phyloP scores from a whole-genome alignment of 176 grass and related monocot species.

The Carex pumila region DNA sequence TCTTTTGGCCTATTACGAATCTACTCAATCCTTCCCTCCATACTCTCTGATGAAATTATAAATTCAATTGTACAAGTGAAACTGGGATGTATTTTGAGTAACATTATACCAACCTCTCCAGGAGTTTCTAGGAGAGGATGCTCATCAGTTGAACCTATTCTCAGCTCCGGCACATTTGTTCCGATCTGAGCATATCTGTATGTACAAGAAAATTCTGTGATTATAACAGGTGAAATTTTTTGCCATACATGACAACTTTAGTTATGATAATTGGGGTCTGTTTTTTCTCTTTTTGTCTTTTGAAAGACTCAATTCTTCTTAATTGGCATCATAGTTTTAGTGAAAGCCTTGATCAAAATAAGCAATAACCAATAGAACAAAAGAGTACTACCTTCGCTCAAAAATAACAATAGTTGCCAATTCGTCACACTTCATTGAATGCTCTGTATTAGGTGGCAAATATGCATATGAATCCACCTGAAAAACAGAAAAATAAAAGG shows the following conservation, averaged over 20 bases:
- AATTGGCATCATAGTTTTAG: not conserved
- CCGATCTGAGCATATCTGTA: slow-evolving; percentile 57
- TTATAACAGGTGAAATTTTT: not conserved
- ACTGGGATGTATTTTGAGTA: not conserved
- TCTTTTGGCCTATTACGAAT: not conserved
- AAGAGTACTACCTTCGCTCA: slow-evolving; percentile 46
- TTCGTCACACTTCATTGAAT: slow-evolving; percentile 49
- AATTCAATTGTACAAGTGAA: not conserved
- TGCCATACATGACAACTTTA: not conserved
- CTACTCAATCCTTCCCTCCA: not conserved
- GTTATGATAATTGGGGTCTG: not conserved
- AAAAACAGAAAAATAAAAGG: slow-evolving; percentile 9
- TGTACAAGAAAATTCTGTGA: not conserved
- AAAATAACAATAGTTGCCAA: slow-evolving; percentile 61
- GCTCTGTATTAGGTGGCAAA: slow-evolving; percentile 71
- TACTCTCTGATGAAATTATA: not conserved
- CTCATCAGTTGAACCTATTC: slow-evolving; percentile 70
- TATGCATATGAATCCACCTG: slow-evolving; percentile 96
- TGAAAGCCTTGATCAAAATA: slow-evolving; percentile 1
- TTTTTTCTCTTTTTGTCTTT: not conserved
- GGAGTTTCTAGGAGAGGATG: slow-evolving; percentile 93
- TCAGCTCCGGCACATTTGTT: slow-evolving; percentile 43
- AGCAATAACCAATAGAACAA: not conserved
- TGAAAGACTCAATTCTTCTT: not conserved
- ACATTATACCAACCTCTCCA: slow-evolving; percentile 48